Base-by-base conservation (phyloP, 805 yeast genomes). In the Yarrowia sp. region DNA sequence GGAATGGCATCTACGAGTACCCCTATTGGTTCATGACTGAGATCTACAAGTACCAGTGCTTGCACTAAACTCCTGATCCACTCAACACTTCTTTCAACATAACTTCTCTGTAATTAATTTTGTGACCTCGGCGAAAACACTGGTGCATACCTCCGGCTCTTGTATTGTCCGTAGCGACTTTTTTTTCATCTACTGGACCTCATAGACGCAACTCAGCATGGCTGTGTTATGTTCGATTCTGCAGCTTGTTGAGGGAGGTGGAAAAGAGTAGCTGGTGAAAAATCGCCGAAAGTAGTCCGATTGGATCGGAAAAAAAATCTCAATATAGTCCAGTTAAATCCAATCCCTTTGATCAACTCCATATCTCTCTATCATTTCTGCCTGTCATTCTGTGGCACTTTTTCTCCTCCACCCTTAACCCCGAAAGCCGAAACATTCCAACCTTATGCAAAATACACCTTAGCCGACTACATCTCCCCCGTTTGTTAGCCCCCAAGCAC, bases 401-500 rank as follows among this genome's bases (percentile, higher is more conserved):
- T 26, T 26, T 5, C 7, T 26, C 32, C 32, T 26, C 16, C 10
- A 11, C 26, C 3, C 45, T 53, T 53, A 53, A 40, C 59, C 45
- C 59, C 59, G 59, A 53, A 53, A 53, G 35, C 59, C 59, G 59
- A 53, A 40, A 40, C 59, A 53, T 53, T 53, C 45, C 59, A 53
- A 53, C 45, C 14, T 40, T 14, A 53, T 7, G 45, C 16, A 1
- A 14, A 12, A n/a, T 53, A 53, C 59, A 53, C 45, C 63, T 53
- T 53, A 16, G 43, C 59, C 19, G 59, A 42, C 11, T 40, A 11
- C 59, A 53, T 40, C 59, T 53, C 58, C 43, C 58, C 58, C 59
- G 45, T 35, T 53, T 53, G 59, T 53, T 40, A 38, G 59, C 45
- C 45, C 59, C 59, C 32, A 26, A 14, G 59, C 45, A 53, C 59